Base-by-base conservation (phyloP, 139 green algal genomes). In the Chlamydomonas schloesseri region DNA sequence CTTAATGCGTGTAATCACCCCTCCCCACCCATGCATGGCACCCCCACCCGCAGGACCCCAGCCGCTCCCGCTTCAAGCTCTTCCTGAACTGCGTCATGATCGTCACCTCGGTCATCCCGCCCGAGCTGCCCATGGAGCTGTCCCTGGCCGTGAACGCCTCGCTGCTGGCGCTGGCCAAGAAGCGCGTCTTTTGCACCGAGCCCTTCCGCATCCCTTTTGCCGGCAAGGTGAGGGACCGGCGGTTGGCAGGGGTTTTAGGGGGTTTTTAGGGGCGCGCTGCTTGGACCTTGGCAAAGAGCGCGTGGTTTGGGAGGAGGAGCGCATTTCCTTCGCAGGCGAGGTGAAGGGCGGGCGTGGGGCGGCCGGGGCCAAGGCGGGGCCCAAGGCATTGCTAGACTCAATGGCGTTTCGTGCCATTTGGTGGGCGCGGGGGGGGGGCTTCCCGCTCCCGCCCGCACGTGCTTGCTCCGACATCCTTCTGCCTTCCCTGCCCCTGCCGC, bases 71-170 rank as follows among this genome's bases (percentile, higher is more conserved):
- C 77, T 99, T 98, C 94, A 99, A 99, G 96, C 96, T 99, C 24
- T 83, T 98, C 15, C 93, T 99, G 37, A 99, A 99, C 91, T 99
- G 97, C 92, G 92, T 96, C 81, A 98, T 99, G 94, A 99, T 99
- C 88, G 92, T 99, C 74, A 99, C 97, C 15, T 96, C 91, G 20
- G 97, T 99, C 73, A 96, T 99, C 80, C 97, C 97, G 5, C 98
- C 92, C 60, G 98, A 99, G 93, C 93, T 99, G 93, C 98, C 97
- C 53, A 99, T 99, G 97, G 97, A 99, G 93, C 94, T 99, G 50
- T 97, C 96, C 47, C 98, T 99, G 80, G 97, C 96, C 8, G 96
- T 98, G 42, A 97, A 98, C 86, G 93, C 91, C 26, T 95, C 91
- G 28, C 87, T 96, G 67, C 76, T 96, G 60, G 89, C 89, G 14